Evolutionary conservation across 176 grass and related monocot species (phyloP), one percentile per base, ranked within the genome.

Genomic region (Aegilops speltoides): DNA sequence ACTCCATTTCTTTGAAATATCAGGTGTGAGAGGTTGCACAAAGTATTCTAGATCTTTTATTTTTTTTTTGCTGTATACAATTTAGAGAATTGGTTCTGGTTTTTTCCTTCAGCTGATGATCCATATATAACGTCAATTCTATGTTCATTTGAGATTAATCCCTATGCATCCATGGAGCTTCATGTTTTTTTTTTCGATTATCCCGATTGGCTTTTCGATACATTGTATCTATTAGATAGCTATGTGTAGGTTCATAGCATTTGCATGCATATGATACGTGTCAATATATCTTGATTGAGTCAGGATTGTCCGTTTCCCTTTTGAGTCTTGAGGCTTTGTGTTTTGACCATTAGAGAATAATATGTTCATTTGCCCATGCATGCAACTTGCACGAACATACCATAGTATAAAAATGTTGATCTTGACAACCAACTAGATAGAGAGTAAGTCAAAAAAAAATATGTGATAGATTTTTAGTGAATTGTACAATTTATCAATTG

Each of bases 201-300:
- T 10, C 22, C 23, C 7, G 22, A 61, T 61, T 61, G 19, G 16
- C 2, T 15, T 31, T 34, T 26, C 10, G 65, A 31, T 68, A 34
- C 65, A 68, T 72, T 72, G 37, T 73, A 73, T 10, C 69, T 41
- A 10, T 14, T 71, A 61, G 8, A 22, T 23, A 28, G 17, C 19
- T 68, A 20, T 52, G 43, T 64, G 11, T 28, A 82, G 79, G 61
- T 80, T 64, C 60, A 80, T 22, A 52, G 64, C 26, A 82, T 68
- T 50, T 73, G 70, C 70, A 73, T 73, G 62, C 62, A 17, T 54
- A 65, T 48, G 11, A 31, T 29, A 54, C 15, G 16, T 10, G 46
- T 29, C 33, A n/a, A 20, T 31, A 19, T 26, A 26, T 52, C 16
- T 37, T 56, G 25, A 13, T 77, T 56, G 74, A 22, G 8, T 70